A percentile compares a stretch with the other conserved stretches of the same genome.
Conservation (phyloP, 495 filamentous ascomycete species). For the Aspergillus bridgeri region DNA sequence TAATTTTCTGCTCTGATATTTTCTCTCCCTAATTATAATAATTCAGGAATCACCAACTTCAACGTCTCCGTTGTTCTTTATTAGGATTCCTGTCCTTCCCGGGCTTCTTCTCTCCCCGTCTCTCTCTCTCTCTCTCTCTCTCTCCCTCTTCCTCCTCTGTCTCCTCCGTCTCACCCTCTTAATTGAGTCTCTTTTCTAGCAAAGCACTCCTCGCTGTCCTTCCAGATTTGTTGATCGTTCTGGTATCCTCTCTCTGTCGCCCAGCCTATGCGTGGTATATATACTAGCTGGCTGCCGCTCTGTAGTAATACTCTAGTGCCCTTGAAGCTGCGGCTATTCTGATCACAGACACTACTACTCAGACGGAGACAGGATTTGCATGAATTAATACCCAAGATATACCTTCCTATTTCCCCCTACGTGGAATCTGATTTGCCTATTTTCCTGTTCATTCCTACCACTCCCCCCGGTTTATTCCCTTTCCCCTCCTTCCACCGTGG, state of each 20-base stretch:
- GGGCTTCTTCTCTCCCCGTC: background rate
- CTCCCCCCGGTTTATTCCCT: background rate
- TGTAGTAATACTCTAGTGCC: background rate
- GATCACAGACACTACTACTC: no score
- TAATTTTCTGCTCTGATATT: constrained; percentile 3
- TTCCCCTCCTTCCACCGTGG: constrained; percentile 32
- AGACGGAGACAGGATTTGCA: background rate
- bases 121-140: background rate
- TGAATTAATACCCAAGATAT: background rate
- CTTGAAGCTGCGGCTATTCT: no score
- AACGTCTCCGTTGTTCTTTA: background rate
- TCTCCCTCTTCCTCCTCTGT: background rate
- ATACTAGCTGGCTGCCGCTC: background rate
- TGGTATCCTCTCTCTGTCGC: background rate
- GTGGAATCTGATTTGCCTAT: background rate
- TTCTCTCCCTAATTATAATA: background rate
- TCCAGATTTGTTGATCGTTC: background rate
- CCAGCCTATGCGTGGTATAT: background rate
- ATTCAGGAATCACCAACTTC: background rate
- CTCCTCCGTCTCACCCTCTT: background rate
- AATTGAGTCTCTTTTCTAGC: background rate
- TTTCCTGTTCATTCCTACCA: constrained; percentile 1
- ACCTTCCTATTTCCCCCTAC: background rate
- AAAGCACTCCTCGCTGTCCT: background rate
- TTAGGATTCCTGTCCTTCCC: background rate